These are phyloP conservation scores for Cutaneotrichosporon sp. DNA, from an alignment of 1,284 basidiomycete genomes.

Conservation along the genomic window DNA sequence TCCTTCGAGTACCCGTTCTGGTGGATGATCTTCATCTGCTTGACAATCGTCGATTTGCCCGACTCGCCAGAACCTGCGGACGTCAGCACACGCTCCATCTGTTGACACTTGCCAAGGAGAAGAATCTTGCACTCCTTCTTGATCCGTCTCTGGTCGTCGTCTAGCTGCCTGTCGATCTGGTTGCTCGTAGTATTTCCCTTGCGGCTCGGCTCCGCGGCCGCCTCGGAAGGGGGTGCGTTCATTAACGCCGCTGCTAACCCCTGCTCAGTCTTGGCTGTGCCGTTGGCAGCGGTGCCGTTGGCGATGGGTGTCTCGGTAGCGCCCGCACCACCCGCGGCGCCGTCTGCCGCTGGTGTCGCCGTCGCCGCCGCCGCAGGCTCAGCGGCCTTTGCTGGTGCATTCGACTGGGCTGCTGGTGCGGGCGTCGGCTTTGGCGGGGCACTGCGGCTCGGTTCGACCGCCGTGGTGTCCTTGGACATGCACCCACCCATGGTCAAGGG, in stretches of 20 bases:
- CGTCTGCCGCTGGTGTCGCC: constrained; percentile 14
- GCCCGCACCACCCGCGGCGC: not conserved
- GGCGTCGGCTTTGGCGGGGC: not conserved
- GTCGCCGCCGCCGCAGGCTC: constrained; percentile 4
- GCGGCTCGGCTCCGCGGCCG: too few species aligned
- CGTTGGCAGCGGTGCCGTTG: constrained; percentile 22
- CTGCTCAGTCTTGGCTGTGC: constrained; percentile 21
- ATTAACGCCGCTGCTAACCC: constrained; percentile 37
- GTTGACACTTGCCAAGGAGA: constrained; percentile 63
- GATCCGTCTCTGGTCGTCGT: constrained; percentile 58
- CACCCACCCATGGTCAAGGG: constrained; percentile 31
- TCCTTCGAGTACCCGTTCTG: constrained; percentile 82
- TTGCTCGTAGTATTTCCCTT: constrained; percentile 50
- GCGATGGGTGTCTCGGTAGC: not conserved
- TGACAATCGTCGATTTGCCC: constrained; percentile 93
- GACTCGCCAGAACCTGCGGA: constrained; percentile 68
- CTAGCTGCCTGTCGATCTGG: constrained; percentile 54
- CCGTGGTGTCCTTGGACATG: constrained; percentile 28
- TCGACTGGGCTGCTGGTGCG: not conserved
- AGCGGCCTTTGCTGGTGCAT: constrained; percentile 7
- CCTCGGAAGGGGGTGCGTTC: constrained; percentile 17
- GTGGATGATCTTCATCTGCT: constrained; percentile 99
- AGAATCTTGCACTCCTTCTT: constrained; percentile 93
- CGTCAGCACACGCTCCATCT: constrained; percentile 3
- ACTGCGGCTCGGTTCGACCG: constrained; percentile 19